phyloP scores from a whole-genome alignment of 495 filamentous ascomycete species.

The Delitschia confertaspora region DNA sequence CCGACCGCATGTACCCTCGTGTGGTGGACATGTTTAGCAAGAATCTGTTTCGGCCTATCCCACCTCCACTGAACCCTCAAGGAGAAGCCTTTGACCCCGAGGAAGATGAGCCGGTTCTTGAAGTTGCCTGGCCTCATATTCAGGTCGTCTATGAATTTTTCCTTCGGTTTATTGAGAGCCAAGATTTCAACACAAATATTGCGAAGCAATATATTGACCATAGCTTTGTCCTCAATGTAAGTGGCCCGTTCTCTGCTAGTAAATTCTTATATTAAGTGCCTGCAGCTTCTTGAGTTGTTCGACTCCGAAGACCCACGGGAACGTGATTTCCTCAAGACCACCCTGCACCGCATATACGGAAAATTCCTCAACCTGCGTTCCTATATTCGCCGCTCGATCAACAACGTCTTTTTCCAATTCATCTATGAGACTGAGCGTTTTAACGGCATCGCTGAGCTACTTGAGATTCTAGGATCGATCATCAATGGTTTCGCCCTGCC shows the following conservation, averaged over 20 bases:
- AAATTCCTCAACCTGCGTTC: slow-evolving; percentile 98
- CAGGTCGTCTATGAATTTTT: slow-evolving; percentile 99
- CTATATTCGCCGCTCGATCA: slow-evolving; percentile 96
- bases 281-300: slow-evolving; percentile 84
- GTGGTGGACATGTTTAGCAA: slow-evolving; percentile 99
- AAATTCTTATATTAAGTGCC: slow-evolving; percentile 5
- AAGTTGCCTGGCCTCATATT: slow-evolving; percentile 99
- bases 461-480: slow-evolving; percentile 96
- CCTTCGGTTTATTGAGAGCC: slow-evolving; percentile 95
- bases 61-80: slow-evolving; percentile 92
- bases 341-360: slow-evolving; percentile 94
- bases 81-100: slow-evolving; percentile 98
- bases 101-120: slow-evolving; percentile 95
- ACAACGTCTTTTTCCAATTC: slow-evolving; percentile 99
- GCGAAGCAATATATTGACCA: slow-evolving; percentile 99
- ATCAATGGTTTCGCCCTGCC: slow-evolving; percentile 98
- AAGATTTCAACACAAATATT: slow-evolving; percentile 99
- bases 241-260: not conserved
- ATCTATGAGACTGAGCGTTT: slow-evolving; percentile 97
- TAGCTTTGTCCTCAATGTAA: slow-evolving; percentile 85
- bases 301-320: slow-evolving; percentile 97
- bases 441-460: slow-evolving; percentile 92
- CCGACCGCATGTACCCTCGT: slow-evolving; percentile 96
- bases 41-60: slow-evolving; percentile 95
- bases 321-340: slow-evolving; percentile 97